Conservation (phyloP, 129 eudicot genomes). For the Saussurea involucrata region DNA sequence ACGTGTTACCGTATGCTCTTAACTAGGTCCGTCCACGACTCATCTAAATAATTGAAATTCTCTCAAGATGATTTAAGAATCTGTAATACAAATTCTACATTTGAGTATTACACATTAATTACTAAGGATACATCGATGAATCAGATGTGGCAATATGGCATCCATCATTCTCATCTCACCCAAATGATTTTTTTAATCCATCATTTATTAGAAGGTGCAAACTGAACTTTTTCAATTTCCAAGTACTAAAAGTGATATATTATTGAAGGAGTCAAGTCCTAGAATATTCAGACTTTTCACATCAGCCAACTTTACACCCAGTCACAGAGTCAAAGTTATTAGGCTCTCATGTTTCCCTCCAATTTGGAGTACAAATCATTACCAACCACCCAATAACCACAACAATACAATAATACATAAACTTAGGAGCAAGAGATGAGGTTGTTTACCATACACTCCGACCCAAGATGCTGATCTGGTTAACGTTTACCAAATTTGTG, state of each 20-base stretch:
- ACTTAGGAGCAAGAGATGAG: background rate
- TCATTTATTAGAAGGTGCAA: background rate
- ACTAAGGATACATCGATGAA: too few species aligned
- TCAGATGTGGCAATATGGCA: too few species aligned
- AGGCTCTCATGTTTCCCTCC: conserved; percentile 28
- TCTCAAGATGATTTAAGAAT: too few species aligned
- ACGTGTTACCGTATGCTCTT: too few species aligned
- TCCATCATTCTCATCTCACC: too few species aligned
- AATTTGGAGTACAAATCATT: conserved; percentile 7
- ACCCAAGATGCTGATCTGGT: background rate
- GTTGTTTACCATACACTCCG: too few species aligned
- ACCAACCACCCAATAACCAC: conserved; percentile 14
- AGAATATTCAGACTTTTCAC: conserved; percentile 6
- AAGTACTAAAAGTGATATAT: background rate
- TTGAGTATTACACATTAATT: too few species aligned
- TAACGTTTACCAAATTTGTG: background rate
- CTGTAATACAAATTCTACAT: too few species aligned
- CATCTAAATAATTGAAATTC: too few species aligned
- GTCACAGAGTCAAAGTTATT: conserved; percentile 16
- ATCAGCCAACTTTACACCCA: conserved; percentile 18
- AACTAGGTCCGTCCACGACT: too few species aligned
- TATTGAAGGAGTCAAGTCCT: background rate
- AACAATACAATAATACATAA: background rate
- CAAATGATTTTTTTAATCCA: background rate
- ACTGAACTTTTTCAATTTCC: background rate